phyloP scores from a whole-genome alignment of 2,329 filamentous ascomycete species.

The Chalaropsis thielavioides region DNA sequence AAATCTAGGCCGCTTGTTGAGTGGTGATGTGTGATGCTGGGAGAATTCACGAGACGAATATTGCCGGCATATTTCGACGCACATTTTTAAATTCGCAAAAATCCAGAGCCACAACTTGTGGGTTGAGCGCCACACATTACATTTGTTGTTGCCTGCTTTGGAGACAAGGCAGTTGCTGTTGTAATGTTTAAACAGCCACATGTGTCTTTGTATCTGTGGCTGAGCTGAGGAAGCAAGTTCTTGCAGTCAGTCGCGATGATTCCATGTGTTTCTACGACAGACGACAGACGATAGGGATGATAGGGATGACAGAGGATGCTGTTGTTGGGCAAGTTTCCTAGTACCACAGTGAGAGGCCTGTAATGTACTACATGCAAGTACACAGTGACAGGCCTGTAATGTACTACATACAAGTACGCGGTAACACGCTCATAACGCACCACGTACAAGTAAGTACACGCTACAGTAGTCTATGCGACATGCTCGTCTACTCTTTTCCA shows the following conservation, averaged over 20 bases:
- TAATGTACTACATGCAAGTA: neutral
- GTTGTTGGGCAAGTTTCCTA: too few relatives aligned
- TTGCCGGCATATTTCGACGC: neutral
- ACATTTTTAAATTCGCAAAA: neutral
- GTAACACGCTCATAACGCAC: too few relatives aligned
- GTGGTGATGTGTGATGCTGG: too few relatives aligned
- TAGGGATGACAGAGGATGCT: too few relatives aligned
- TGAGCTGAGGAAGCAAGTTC: neutral
- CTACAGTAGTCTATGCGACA: too few relatives aligned
- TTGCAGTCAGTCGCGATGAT: neutral
- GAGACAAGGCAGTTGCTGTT: too few relatives aligned
- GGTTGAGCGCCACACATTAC: neutral
- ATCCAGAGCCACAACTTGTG: neutral
- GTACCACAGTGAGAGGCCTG: too few relatives aligned
- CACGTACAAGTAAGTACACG: neutral
- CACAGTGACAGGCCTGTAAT: neutral
- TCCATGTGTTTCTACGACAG: neutral
- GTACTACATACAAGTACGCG: neutral
- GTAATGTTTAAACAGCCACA: too few relatives aligned
- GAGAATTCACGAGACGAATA: too few relatives aligned
- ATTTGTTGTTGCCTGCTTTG: too few relatives aligned
- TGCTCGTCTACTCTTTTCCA: too few relatives aligned
- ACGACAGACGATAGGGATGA: too few relatives aligned
- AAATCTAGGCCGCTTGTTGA: neutral
- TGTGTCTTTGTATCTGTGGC: neutral